Evolutionary conservation across 1,284 basidiomycete species (phyloP).

Genomic region (Ustilago lituana): DNA sequence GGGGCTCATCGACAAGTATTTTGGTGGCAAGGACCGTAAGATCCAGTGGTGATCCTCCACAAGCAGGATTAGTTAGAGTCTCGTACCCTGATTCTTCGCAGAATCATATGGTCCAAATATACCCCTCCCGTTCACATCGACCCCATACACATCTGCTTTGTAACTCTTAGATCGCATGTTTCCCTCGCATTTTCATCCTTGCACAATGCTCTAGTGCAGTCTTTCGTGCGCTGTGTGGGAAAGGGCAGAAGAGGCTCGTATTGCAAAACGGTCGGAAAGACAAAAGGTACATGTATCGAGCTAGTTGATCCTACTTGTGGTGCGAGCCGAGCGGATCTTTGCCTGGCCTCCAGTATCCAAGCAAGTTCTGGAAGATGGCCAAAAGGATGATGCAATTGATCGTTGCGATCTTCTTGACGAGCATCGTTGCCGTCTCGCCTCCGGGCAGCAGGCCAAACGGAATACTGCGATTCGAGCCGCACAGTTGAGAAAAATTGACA

Average conservation of each 20-base stretch:
- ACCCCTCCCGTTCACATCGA: conserved; percentile 4
- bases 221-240: too few species aligned
- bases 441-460: conserved; percentile 54
- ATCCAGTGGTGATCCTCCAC: conserved; percentile 38
- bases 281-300: neutral
- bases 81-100: neutral
- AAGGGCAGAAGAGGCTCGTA: neutral
- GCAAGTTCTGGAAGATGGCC: conserved; percentile 30
- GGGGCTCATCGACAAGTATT: conserved; percentile 82
- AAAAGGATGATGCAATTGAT: conserved; percentile 56
- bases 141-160: neutral
- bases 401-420: conserved; percentile 51
- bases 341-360: conserved; percentile 53
- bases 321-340: conserved; percentile 39
- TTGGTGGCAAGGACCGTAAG: conserved; percentile 67
- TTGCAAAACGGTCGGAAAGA: neutral
- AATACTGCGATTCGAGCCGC: conserved; percentile 19
- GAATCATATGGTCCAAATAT: conserved; percentile 6
- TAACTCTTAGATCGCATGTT: conserved; percentile 5
- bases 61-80: too few species aligned
- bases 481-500: neutral
- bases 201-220: too few species aligned
- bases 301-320: conserved; percentile 13
- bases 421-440: conserved; percentile 28
- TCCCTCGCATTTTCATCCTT: too few species aligned